Percentiles rank a stretch among this genome's conserved stretches.
phyloP scores from a whole-genome alignment of 169 alveolate species.

The Toxoplasma gondii region DNA sequence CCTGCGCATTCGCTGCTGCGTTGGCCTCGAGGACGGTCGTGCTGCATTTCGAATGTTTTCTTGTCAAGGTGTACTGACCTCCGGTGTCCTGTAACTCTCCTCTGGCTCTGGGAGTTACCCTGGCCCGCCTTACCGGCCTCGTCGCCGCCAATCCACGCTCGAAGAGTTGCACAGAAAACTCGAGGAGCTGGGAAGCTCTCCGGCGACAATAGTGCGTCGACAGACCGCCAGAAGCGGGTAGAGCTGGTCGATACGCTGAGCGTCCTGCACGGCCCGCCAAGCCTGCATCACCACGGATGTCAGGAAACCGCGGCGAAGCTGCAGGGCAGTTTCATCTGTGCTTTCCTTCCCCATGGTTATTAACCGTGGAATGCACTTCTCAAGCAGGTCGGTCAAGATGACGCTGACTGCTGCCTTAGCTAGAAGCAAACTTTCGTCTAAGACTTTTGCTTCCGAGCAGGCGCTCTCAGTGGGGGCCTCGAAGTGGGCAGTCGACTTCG shows the following conservation, averaged over 20 bases:
- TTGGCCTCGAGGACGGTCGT: not conserved
- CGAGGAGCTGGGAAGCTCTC: not conserved
- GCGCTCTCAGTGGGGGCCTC: not conserved
- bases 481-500: not conserved
- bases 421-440: not conserved
- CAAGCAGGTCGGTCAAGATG: not conserved
- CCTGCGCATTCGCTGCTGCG: not conserved
- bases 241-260: not conserved
- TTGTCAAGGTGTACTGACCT: too few species aligned
- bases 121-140: not conserved
- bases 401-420: conserved; percentile 11
- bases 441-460: not conserved
- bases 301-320: not conserved
- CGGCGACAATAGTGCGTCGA: not conserved
- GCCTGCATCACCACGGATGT: conserved; percentile 17
- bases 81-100: not conserved
- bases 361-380: not conserved
- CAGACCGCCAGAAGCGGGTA: conserved; percentile 16
- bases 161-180: not conserved
- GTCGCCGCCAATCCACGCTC: not conserved
- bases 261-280: conserved; percentile 22
- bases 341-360: not conserved
- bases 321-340: not conserved
- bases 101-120: not conserved
- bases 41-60: not conserved